Percentiles rank a stretch among this genome's conserved stretches.
Evolutionary conservation across 331 rosid genomes (phyloP).

Genomic region (Rosa hybrid): DNA sequence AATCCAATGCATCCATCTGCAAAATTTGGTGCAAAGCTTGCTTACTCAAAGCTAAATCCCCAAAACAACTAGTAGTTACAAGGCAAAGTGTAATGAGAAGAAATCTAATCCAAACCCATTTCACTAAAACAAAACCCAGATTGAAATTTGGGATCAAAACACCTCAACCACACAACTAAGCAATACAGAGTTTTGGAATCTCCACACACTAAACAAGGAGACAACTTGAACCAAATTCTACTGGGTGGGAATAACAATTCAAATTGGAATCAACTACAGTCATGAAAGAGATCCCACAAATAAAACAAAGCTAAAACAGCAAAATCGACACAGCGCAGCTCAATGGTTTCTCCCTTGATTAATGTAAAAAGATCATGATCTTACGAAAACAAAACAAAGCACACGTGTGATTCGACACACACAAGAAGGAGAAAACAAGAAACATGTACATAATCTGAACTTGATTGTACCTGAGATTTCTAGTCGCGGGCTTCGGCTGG

Average conservation of each 20-base stretch:
- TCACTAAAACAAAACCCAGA: neutral
- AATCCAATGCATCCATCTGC: conserved; percentile 18
- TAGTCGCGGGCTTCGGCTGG: neutral
- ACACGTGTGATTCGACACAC: no score
- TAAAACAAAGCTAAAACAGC: neutral
- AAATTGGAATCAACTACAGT: neutral
- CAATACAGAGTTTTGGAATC: neutral
- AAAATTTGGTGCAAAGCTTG: neutral
- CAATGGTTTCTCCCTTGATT: neutral
- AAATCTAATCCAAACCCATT: neutral
- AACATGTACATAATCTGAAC: neutral
- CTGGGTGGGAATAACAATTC: neutral
- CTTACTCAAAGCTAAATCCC: neutral
- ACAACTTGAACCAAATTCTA: neutral
- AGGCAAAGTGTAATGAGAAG: neutral
- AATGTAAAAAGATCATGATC: neutral
- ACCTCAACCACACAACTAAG: neutral
- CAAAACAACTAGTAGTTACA: neutral
- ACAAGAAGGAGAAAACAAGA: neutral
- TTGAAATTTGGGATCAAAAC: neutral
- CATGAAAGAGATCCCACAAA: neutral
- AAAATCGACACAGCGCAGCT: neutral
- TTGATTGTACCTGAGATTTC: neutral
- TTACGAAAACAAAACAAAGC: neutral
- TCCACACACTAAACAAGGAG: neutral